phyloP scores from a whole-genome alignment of 495 filamentous ascomycete genomes.

The Aspergillus indologenus region DNA sequence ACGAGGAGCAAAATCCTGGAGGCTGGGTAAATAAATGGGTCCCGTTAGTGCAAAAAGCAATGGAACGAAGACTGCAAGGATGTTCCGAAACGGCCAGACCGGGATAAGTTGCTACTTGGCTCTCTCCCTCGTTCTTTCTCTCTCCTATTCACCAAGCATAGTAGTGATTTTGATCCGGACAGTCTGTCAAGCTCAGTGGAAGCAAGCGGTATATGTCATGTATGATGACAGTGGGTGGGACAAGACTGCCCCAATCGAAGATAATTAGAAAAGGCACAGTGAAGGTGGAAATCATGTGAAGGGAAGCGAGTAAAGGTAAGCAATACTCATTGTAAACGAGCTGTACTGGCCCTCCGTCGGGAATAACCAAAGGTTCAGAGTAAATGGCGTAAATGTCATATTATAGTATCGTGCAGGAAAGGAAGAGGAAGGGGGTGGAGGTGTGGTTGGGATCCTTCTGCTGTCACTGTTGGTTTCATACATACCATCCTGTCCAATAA shows the following conservation, averaged over 20 bases:
- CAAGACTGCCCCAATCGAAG: neutral
- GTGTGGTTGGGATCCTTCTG: neutral
- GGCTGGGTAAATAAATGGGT: constrained; percentile 22
- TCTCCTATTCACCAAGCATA: neutral
- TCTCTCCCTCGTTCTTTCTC: neutral
- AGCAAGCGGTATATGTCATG: neutral
- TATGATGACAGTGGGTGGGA: neutral
- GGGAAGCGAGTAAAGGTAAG: neutral
- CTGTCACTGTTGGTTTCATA: neutral
- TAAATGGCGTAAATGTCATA: neutral
- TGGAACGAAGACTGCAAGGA: constrained; percentile 20
- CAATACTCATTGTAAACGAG: neutral
- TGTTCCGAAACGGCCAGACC: constrained; percentile 7
- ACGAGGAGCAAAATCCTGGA: constrained; percentile 24
- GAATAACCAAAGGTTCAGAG: neutral
- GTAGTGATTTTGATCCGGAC: neutral
- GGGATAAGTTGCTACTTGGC: neutral
- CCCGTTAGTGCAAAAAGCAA: constrained; percentile 15
- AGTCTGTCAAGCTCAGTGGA: neutral
- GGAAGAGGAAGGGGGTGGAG: too few species aligned
- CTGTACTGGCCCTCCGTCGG: neutral
- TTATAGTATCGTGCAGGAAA: neutral
- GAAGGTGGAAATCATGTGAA: neutral
- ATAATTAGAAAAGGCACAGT: neutral
- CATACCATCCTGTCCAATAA: neutral